Base-by-base conservation (phyloP, 306 rosid genomes). In the Vigna unguiculata region DNA sequence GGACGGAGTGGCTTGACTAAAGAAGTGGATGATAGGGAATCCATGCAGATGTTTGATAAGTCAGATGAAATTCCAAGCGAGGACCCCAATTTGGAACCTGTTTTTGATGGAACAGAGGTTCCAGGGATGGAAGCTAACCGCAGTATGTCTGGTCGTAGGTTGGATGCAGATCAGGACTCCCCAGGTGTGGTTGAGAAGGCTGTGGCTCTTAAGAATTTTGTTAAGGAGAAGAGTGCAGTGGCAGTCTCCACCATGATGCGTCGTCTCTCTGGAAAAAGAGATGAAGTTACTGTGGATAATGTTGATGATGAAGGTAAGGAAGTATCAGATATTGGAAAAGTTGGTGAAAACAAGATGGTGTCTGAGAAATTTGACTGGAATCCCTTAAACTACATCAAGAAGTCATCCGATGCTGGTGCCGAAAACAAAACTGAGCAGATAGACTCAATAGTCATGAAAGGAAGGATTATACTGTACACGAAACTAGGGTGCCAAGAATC, bases 101-200 rank as follows among this genome's bases (percentile, higher is more conserved):
- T 90, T 36, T 94, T 87, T 78, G 93, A 89, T 90, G 93, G 97
- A 74, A 89, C 89, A 0, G 96, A 90, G 87, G 71, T 86, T 78
- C 85, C 91, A 51, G 97, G 83, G 83, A 80, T 90, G 86, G 93
- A 85, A 86, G 91, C 76, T 82, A 71, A 71, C 80, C 85, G 87
- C 59, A 88, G 82, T 79, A 48, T 77, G 66, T 83, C 91, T 30
- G 57, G 72, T n/a, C 86, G 19, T 60, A 87, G 85, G 75, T 45
- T 45, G 46, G 91, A 91, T 49, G 72, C 40, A 19, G 92, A 88
- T 83, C 82, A 61, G 32, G 96, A 88, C 69, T 62, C 76, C 54
- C 86, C 85, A 28, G 87, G 93, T 75, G 92, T 95, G 67, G 96
- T 88, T 64, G 95, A 87, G 69, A 92, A 88, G 83, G 97, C 95